A percentile compares a stretch with the other conserved stretches of the same genome.
phyloP scores from a whole-genome alignment of 441 rosid genomes.

The Eugenia klotzschiana region DNA sequence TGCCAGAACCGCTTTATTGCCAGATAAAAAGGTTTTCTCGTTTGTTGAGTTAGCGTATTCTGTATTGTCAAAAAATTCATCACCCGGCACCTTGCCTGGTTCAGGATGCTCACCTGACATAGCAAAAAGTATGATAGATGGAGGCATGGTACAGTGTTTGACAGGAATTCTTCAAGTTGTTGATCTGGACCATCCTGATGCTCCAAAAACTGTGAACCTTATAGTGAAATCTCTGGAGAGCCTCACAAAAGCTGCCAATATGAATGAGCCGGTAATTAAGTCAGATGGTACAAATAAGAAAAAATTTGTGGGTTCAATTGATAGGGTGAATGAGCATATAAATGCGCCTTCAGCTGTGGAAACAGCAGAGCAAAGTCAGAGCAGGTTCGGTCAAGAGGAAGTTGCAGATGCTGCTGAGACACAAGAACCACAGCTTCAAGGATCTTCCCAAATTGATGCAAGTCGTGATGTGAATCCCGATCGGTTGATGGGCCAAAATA shows the following conservation, averaged over 20 bases:
- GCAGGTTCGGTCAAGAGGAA: constrained; percentile 29
- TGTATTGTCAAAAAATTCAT: constrained; percentile 77
- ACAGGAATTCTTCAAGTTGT: constrained; percentile 72
- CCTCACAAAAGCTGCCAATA: constrained; percentile 90
- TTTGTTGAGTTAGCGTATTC: constrained; percentile 70
- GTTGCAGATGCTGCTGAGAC: constrained; percentile 31
- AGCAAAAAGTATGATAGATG: constrained; percentile 95
- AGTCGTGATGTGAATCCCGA: constrained; percentile 31
- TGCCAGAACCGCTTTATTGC: constrained; percentile 35
- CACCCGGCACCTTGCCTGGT: constrained; percentile 68
- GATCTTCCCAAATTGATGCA: constrained; percentile 34
- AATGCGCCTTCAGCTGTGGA: constrained; percentile 26
- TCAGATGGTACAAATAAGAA: constrained; percentile 58
- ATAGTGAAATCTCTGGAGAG: constrained; percentile 80
- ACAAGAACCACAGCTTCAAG: constrained; percentile 35
- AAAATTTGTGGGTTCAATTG: constrained; percentile 35
- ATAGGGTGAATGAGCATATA: constrained; percentile 35
- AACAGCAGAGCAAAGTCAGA: constrained; percentile 34
- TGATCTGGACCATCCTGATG: constrained; percentile 95
- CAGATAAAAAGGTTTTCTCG: constrained; percentile 68
- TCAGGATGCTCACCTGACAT: constrained; percentile 89
- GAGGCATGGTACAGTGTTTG: constrained; percentile 71
- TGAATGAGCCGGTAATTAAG: constrained; percentile 62
- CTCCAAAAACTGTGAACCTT: constrained; percentile 81
- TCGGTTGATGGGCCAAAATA: constrained; percentile 43